A percentile compares a stretch with the other conserved stretches of the same genome.
Evolutionary conservation across 2,329 filamentous ascomycete species (phyloP).

Genomic region (Pyrenophora seminiperda): DNA sequence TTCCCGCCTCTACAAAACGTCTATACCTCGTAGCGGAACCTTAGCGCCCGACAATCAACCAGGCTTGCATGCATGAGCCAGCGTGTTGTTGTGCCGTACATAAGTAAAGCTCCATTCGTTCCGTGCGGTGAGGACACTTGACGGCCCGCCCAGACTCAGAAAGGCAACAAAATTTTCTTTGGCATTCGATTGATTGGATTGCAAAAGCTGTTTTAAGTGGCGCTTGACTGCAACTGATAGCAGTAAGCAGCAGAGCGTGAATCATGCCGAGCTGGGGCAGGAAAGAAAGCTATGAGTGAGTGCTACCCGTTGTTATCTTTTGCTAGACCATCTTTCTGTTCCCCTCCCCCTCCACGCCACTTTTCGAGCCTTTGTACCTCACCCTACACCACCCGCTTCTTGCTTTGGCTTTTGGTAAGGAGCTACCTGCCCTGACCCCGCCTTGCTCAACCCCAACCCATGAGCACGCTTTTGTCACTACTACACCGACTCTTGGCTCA

Average conservation of each 20-base stretch:
- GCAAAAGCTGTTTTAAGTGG: conserved; percentile 10
- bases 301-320: conserved; percentile 16
- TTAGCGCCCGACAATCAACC: conserved; percentile 16
- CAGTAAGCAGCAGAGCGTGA: conserved; percentile 22
- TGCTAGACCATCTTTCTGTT: conserved; percentile 14
- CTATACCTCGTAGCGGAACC: conserved; percentile 10
- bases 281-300: conserved; percentile 50
- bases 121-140: conserved; percentile 17
- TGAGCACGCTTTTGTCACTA: conserved; percentile 4
- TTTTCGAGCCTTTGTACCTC: background rate
- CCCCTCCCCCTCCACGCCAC: conserved; percentile 16
- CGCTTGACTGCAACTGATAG: conserved; percentile 24
- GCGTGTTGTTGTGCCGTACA: conserved; percentile 17
- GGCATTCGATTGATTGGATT: conserved; percentile 11
- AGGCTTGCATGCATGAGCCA: conserved; percentile 17
- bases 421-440: background rate
- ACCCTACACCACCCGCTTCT: conserved; percentile 1
- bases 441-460: background rate
- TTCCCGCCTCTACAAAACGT: conserved; percentile 5
- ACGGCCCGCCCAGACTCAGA: conserved; percentile 20
- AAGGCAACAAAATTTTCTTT: conserved; percentile 18
- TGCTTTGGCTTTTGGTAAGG: conserved; percentile 17
- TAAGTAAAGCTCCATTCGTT: conserved; percentile 20
- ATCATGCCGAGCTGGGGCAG: conserved; percentile 49
- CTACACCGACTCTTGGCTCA: background rate